Base-by-base conservation (phyloP, 441 rosid species). In the Iberis amara region DNA sequence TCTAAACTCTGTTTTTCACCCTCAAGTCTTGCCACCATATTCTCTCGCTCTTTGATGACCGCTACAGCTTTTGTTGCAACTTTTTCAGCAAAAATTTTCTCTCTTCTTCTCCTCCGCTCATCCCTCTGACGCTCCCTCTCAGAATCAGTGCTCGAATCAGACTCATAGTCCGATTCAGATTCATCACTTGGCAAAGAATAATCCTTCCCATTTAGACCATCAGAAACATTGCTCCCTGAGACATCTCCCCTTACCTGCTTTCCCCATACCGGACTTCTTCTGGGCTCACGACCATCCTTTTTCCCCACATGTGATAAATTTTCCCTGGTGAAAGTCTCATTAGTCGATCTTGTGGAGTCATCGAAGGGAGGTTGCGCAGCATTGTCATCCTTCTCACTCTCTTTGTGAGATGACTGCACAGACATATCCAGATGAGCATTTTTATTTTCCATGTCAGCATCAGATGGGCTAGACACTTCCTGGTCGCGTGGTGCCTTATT, bases 1-100 rank as follows among this genome's bases (percentile, higher is more conserved):
- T 87, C 98, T 68, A 91, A 72, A 72, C 94, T 85, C 72, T 80
- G 83, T 72, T 85, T 91, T 75, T 91, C 96, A 10, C 98, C 98
- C 71, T 91, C 96, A 55, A 87, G 75, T 73, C 81, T 82, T 27
- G 98, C 98, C 59, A 88, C 85, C 77, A 70, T 57, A 68, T 91
- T 83, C 73, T 91, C 98, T 47, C 77, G 79, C 68, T 87, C 96
- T 76, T 79, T 85, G 66, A 87, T 82, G 38, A 76, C 83, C 55
- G 71, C 85, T 38, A 68, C 73, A 59, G 94, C 89, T 77, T 80
- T 87, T 59, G 87, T 85, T 32, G 94, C 91, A 21, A 77, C 84
- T 72, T 66, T 78, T 73, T 83, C 94, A 53, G 95, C 83, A 50
- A 91, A 79, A 67, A 85, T 54, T 74, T 73, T 75, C 76, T 82